Conservation (phyloP, 1,284 basidiomycete species). For the Cutaneotrichosporon mucoides region DNA sequence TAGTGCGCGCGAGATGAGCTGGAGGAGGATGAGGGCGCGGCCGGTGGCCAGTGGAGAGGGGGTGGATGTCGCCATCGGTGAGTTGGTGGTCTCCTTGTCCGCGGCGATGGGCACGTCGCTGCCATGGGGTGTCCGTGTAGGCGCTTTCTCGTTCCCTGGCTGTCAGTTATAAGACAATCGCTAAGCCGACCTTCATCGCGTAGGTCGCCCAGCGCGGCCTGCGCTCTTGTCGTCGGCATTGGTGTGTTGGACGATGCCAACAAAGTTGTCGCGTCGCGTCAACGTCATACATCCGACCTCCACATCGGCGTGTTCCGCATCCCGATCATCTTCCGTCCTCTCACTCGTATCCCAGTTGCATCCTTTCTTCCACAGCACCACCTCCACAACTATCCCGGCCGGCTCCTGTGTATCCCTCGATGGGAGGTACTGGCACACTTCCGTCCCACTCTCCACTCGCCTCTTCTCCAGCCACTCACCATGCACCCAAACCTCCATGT, state of each 20-base stretch:
- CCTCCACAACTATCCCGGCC: background rate
- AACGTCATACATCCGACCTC: background rate
- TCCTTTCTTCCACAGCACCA: no score
- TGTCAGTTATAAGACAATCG: no score
- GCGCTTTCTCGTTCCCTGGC: no score
- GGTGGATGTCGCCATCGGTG: background rate
- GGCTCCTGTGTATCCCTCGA: background rate
- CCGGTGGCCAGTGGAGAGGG: slow-evolving; percentile 37
- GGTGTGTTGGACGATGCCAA: no score
- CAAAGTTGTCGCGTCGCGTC: background rate
- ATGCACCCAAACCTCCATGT: slow-evolving; percentile 23
- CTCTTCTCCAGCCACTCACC: background rate
- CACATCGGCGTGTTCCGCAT: background rate
- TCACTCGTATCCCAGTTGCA: background rate
- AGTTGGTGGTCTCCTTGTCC: no score
- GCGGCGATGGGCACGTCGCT: slow-evolving; percentile 7
- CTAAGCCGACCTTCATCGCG: no score
- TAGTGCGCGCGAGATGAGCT: slow-evolving; percentile 73
- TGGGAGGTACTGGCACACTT: no score
- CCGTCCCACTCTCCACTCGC: no score
- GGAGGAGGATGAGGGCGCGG: slow-evolving; percentile 77
- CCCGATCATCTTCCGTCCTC: no score
- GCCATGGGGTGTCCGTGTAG: no score
- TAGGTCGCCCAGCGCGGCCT: no score
- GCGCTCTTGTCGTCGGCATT: no score